Evolutionary conservation across 371 early-diverging fungal species (phyloP), one percentile per base, ranked within the genome.

Genomic region (Phascolomyces articulosus): DNA sequence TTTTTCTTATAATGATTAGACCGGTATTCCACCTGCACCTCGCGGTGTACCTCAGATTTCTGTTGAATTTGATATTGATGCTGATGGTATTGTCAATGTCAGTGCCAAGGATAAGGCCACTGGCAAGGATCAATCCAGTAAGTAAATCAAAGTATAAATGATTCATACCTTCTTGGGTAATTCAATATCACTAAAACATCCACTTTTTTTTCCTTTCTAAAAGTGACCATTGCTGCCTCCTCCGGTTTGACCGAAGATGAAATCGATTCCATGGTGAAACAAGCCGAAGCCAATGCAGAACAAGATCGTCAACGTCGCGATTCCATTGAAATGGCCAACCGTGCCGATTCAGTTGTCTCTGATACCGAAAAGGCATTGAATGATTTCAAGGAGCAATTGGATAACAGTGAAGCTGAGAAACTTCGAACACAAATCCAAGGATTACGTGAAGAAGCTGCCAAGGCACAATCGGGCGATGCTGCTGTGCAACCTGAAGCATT

Each of bases 11-110:
- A 38, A 9, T 6, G 6, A 6, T 44, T 64, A 70, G 65, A 79
- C 80, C 6, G 91, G 91, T 58, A 84, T 90, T 62, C 90, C 91
- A 58, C 91, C 91, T 63, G 90, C 90, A 24, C 92, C 95, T 68
- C 84, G 90, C 85, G 93, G 97, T 77, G 87, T 90, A 58, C 92
- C 99, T 75, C 82, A 91, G 75, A 85, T 91, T 60, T 83, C 86
- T 69, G 97, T 98, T 47, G 91, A 94, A 58, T 98, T 98, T 75
- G 96, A 97, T 80, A 93, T 96, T 77, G 97, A 98, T 78, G 95
- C 96, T 51, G 95, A 98, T 77, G 98, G 98, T 75, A 97, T 97
- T 66, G 95, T 95, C 73, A 96, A 94, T 72, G 96, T 98, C 31
- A 84, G 88, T 65, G 99, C 99, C 69, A 92, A 92, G 82, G 98